Evolutionary conservation across 805 yeast genomes (phyloP), one percentile per base, ranked within the genome.

Genomic region (Jamesozyma lodderae): DNA sequence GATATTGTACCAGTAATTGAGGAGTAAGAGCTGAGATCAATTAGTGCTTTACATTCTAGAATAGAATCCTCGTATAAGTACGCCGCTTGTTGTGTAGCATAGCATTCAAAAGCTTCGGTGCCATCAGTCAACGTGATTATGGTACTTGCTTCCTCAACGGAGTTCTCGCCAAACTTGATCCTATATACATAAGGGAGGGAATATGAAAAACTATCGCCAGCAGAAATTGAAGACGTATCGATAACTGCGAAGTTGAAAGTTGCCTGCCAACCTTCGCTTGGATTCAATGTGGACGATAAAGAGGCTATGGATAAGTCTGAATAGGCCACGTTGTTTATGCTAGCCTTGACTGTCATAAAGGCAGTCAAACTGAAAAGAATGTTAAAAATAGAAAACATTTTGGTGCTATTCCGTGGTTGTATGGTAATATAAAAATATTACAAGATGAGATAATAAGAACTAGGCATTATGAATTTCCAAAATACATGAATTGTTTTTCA

Each of bases 61-160:
- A 50, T 42, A 1, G 69, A 57, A 18, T 51, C 42, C 6, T 52
- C 52, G 27, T 48, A 42, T 22, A 48, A 35, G 37, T 59, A 56
- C 11, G 68, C 55, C 32, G 67, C 68, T 42, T 55, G 60, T 34
- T 62, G 64, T 4, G 47, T 36, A 21, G 55, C 57, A 20, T 52
- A 46, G 49, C 70, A 66, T 11, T 46, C 35, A 33, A 62, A 50
- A 4, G 59, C 52, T 6, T 43, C 38, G 4, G 49, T 47, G 13
- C 59, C 62, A 41, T 49, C 62, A 27, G 40, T 32, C 20, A 49
- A 36, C 6, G 42, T 23, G n/a, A 53, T 51, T 15, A 40, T 46
- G 15, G 32, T 9, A 11, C 11, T 14, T n/a, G 17, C 16, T 14
- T 48, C 40, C 15, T 48, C 46, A 8, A 42, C 20, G 11, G 40